Base-by-base conservation (phyloP, 2,329 filamentous ascomycete species). In the Alternaria ethzedia region DNA sequence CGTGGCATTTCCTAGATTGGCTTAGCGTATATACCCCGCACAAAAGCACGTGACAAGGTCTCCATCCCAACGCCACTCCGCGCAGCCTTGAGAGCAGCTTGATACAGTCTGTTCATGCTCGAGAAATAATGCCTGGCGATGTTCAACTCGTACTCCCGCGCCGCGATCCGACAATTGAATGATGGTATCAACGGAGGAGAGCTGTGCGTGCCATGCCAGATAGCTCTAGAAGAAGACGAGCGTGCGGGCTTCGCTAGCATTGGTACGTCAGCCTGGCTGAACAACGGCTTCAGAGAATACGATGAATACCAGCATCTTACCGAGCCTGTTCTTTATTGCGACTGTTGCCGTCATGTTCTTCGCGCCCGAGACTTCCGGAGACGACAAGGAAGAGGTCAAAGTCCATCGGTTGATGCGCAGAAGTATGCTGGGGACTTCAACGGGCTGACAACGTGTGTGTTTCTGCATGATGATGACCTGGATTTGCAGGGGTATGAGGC, bases 141-240 rank as follows among this genome's bases (percentile, higher is more conserved):
- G 20, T 54, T 25, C n/a, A 15, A 54, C 6, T 23, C 47, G 7
- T 44, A 46, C 32, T 45, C 25, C 26, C 57, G 57, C 26, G 26
- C 44, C 8, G 55, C 55, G 3, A 36, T 45, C 32, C 47, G 56
- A 26, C 46, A 59, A 28, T 25, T 45, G 56, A 32, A 30, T 7
- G 41, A 32, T 25, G 47, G 47, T 21, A 25, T 59, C 30, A 21
- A 41, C n/a, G 32, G 47, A 43, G 47, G 47, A 23, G 59, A 61
- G 44, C 26, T 61, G 21, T 61, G 59, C 25, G 52, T 45, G n/a
- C 59, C 52, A 11, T 61, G 59, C 26, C 28, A 23, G 20, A 61
- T 30, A 41, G 59, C 59, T n/a, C 6, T 61, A 17, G 23, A 50
- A 13, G 52, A 61, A n/a, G 52, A 45, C 17, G 59, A 61, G 21